Evolutionary conservation across 2,329 filamentous ascomycete genomes (phyloP).

Genomic region (Epicoccum nigrum): DNA sequence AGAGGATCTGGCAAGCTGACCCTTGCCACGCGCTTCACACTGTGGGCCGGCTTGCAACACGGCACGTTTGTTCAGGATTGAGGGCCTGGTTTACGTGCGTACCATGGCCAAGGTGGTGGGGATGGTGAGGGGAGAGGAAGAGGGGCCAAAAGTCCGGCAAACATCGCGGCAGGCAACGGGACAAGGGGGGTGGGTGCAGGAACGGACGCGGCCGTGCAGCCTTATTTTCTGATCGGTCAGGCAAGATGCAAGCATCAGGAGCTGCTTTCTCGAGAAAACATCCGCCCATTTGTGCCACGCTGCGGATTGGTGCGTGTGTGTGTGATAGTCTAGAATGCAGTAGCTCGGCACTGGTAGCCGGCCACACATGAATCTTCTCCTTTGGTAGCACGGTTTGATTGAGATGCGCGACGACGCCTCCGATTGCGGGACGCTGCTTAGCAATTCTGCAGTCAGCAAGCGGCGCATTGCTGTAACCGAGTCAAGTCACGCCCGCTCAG

Average conservation of each 20-base stretch:
- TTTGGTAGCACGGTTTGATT: neutral
- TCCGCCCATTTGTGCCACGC: too few species aligned
- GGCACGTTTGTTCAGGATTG: too few species aligned
- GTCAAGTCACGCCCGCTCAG: too few species aligned
- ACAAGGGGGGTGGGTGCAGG: neutral
- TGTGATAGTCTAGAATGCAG: too few species aligned
- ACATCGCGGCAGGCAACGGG: too few species aligned
- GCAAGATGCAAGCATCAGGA: neutral
- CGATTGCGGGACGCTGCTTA: neutral
- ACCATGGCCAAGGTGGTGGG: too few species aligned
- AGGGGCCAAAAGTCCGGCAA: too few species aligned
- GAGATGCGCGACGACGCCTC: neutral
- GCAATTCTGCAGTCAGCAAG: neutral
- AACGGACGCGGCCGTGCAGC: neutral
- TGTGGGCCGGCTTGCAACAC: too few species aligned
- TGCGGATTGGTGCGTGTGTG: too few species aligned
- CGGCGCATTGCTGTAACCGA: neutral
- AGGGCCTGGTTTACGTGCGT: too few species aligned
- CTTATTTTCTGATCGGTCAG: constrained; percentile 12
- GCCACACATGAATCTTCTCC: neutral
- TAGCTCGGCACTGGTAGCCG: neutral
- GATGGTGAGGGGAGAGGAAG: too few species aligned
- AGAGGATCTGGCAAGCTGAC: constrained; percentile 1
- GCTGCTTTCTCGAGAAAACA: neutral
- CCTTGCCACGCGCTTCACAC: too few species aligned